Conservation (phyloP, 306 rosid genomes). For the Herpetospermum pedunculosum region DNA sequence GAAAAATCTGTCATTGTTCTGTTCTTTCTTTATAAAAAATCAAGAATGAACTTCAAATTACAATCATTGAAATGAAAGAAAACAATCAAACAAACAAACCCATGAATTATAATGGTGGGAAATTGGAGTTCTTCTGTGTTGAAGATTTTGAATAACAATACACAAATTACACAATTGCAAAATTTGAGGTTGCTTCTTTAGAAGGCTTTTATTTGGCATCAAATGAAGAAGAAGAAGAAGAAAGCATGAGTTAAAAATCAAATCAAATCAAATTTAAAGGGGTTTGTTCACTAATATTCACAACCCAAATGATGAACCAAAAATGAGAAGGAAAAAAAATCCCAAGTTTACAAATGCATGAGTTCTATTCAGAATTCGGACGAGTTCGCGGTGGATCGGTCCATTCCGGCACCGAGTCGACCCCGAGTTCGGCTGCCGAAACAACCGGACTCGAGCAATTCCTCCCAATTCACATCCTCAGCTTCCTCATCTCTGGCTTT, state of each 20-base stretch:
- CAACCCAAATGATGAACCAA: not conserved
- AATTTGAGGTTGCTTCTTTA: slow-evolving; percentile 9
- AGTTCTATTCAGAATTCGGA: slow-evolving; percentile 46
- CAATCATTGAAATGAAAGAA: not conserved
- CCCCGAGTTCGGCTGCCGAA: slow-evolving; percentile 18
- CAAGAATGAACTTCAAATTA: not conserved
- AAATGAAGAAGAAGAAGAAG: not conserved
- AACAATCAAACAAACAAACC: not conserved
- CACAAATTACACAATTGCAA: not conserved
- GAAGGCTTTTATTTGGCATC: not conserved
- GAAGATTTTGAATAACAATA: not conserved
- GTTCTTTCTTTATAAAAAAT: not conserved
- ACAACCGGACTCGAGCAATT: slow-evolving; percentile 44
- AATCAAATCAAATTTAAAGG: not conserved
- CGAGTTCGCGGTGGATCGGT: slow-evolving; percentile 24
- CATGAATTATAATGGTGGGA: not conserved
- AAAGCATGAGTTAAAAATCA: not conserved
- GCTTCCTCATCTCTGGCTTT: slow-evolving; percentile 31
- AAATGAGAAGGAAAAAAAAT: slow-evolving; percentile 7
- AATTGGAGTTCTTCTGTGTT: not conserved
- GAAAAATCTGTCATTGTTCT: not conserved
- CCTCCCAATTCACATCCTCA: slow-evolving; percentile 71
- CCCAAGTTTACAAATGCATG: not conserved
- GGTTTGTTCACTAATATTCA: not conserved
- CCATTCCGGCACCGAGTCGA: slow-evolving; percentile 4